Evolutionary conservation across 2,329 filamentous ascomycete genomes (phyloP).

Genomic region (Xylariaceae sp.): DNA sequence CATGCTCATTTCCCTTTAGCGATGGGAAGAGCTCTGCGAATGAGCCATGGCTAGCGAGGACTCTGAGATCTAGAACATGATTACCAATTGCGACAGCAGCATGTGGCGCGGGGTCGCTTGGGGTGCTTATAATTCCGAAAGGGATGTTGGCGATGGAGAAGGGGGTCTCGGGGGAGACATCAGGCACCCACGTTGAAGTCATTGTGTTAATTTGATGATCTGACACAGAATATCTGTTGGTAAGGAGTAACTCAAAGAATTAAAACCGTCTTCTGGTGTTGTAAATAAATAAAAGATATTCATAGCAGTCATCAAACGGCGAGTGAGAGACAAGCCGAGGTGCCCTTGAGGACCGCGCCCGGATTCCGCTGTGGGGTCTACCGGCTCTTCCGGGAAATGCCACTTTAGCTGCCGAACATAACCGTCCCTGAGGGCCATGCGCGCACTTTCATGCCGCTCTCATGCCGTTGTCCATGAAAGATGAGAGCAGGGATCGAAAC

Average conservation of each 20-base stretch:
- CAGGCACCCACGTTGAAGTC: constrained; percentile 31
- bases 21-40: constrained; percentile 25
- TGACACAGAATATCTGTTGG: not conserved
- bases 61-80: constrained; percentile 63
- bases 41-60: constrained; percentile 24
- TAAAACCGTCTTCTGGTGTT: no score
- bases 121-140: constrained; percentile 72
- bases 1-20: constrained; percentile 51
- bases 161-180: constrained; percentile 34
- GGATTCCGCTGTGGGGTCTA: not conserved
- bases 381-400: not conserved
- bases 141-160: constrained; percentile 79
- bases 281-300: no score
- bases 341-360: not conserved
- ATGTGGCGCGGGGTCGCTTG: constrained; percentile 49
- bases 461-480: no score
- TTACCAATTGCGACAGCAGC: constrained; percentile 69
- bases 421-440: not conserved
- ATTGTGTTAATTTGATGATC: constrained; percentile 12
- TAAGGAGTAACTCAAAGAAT: no score
- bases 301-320: no score
- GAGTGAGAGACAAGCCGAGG: not conserved
- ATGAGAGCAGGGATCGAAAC: no score
- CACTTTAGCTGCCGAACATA: not conserved
- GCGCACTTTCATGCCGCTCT: not conserved